Percentiles rank a stretch among this genome's conserved stretches.
These are phyloP conservation scores for Daldinia concentrica DNA, from an alignment of 495 filamentous ascomycete genomes.

Conservation along the genomic window DNA sequence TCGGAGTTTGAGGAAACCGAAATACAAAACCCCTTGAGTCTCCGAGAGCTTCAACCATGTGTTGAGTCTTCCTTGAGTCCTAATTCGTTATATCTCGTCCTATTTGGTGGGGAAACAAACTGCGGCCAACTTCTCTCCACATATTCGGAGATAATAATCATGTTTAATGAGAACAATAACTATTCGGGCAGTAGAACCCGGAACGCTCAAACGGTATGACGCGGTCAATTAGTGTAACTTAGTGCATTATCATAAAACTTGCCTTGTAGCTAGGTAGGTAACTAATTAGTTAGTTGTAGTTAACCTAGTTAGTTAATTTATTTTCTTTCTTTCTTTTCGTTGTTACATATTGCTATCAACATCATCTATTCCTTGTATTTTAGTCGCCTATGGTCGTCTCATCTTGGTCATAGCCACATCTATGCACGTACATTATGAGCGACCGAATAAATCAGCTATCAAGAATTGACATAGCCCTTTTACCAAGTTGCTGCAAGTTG, in stretches of 20 bases:
- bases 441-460: too few relatives aligned
- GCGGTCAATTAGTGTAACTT: background rate
- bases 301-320: too few relatives aligned
- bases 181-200: background rate
- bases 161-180: conserved; percentile 1
- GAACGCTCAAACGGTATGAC: background rate
- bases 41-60: background rate
- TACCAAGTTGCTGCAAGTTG: too few relatives aligned
- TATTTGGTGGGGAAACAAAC: background rate
- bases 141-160: conserved; percentile 3
- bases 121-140: background rate
- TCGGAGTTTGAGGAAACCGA: background rate
- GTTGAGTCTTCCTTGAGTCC: background rate
- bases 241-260: too few relatives aligned
- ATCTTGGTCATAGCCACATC: too few relatives aligned
- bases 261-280: too few relatives aligned
- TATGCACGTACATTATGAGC: too few relatives aligned
- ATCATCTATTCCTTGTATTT: too few relatives aligned
- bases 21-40: conserved; percentile 3
- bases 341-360: background rate
- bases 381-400: too few relatives aligned
- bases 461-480: too few relatives aligned
- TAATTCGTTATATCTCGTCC: background rate
- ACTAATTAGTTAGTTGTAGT: too few relatives aligned
- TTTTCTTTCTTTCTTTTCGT: background rate